Percentiles rank a stretch among this genome's conserved stretches.
phyloP scores from a whole-genome alignment of 352 stramenopile species.

The Globisporangium heterothallicum region DNA sequence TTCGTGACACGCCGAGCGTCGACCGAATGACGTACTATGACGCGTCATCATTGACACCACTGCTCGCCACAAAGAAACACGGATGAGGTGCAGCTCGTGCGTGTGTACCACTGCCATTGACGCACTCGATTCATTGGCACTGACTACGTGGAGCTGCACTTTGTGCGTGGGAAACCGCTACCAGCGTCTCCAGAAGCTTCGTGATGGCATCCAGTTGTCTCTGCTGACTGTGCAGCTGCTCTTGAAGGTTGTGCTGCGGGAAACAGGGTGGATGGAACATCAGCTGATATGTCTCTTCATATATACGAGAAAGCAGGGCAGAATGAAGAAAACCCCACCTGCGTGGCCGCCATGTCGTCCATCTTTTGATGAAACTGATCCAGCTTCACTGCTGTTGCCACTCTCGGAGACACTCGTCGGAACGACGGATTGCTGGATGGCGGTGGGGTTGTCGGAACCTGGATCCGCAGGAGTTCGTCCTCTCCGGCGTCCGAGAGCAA shows the following conservation, averaged over 20 bases:
- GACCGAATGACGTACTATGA: not conserved
- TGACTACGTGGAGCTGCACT: no score
- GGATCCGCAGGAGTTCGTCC: constrained; percentile 3
- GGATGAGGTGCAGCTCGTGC: no score
- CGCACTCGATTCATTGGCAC: no score
- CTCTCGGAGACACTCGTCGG: constrained; percentile 16
- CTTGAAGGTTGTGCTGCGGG: constrained; percentile 27
- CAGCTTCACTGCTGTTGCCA: constrained; percentile 18
- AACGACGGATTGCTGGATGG: constrained; percentile 5
- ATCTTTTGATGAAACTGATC: constrained; percentile 31
- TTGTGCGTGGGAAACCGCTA: no score
- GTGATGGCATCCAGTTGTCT: constrained; percentile 31
- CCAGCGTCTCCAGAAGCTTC: constrained; percentile 24
- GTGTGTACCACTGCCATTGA: no score
- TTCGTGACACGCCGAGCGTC: no score
- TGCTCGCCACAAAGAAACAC: no score
- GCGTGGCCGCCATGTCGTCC: constrained; percentile 20
- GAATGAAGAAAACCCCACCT: constrained; percentile 20
- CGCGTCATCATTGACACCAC: not conserved
- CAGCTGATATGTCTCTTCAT: not conserved
- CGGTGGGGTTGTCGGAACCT: not conserved
- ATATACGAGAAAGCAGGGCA: not conserved
- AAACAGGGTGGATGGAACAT: not conserved
- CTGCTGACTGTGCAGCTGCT: constrained; percentile 31
- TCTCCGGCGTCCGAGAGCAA: constrained; percentile 1